Evolutionary conservation across 768 basidiomycete species (phyloP), one percentile per base, ranked within the genome.

Genomic region (Termitomyces sp.): DNA sequence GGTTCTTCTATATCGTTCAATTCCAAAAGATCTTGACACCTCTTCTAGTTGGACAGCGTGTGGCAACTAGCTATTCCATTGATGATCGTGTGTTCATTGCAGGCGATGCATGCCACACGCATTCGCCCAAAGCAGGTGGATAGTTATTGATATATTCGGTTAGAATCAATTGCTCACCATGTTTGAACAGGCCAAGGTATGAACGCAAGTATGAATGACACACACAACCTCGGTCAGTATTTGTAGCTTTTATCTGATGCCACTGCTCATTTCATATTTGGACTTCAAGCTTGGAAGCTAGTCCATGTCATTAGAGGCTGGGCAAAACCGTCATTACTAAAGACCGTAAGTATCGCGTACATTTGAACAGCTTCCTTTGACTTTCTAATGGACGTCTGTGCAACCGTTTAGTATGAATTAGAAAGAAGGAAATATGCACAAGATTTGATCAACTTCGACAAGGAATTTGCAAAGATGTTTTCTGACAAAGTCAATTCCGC

Each of bases 191-290:
- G 87, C 13, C 88, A 89, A 65, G 88, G 86, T 11, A 85, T 88
- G 86, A 88, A 88, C 60, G 87, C 86, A 7, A 83, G 84, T 57
- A 88, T 89, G 83, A 83, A 82, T 46, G 88, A 89, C 63, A 78
- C 83, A 16, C 87, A 87, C 57, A 89, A 89, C 62, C 76, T 90
- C 22, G 78, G 84, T 79, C 56, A 40, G 68, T n/a, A n/a, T 55
- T 5, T 7, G 7, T 9, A 18, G n/a, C 13, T 42, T 36, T 7
- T 13, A 6, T 18, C 15, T 16, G n/a, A 25, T 46, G 6, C 29
- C 33, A 41, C 39, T n/a, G n/a, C n/a, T 38, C 12, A 45, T 11
- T 39, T 52, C 12, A 43, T 44, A 10, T 38, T 20, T n/a, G 29
- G 36, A 38, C 20, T 11, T 27, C 36, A 25, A 79, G 82, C 75